A percentile compares a stretch with the other conserved stretches of the same genome.
Evolutionary conservation across 306 rosid species (phyloP).

Genomic region (Cicer pinnatifidum): DNA sequence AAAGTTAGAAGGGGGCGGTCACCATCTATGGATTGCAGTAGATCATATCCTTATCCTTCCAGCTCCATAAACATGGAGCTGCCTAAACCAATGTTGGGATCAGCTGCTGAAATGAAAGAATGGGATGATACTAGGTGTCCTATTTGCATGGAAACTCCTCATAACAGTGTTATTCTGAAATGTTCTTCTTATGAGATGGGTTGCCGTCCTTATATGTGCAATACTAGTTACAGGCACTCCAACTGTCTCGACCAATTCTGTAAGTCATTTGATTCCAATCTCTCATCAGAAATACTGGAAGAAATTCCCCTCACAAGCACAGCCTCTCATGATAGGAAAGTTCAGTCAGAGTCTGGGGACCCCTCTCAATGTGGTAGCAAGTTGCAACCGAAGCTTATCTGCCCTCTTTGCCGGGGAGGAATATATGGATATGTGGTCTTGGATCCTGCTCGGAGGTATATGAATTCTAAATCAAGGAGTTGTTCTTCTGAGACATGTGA

Average conservation of each 20-base stretch:
- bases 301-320: conserved; percentile 59
- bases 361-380: conserved; percentile 48
- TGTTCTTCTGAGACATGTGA: conserved; percentile 79
- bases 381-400: conserved; percentile 52
- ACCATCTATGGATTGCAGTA: conserved; percentile 50
- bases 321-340: conserved; percentile 48
- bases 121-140: conserved; percentile 83
- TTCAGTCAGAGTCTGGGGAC: conserved; percentile 48
- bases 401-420: conserved; percentile 90
- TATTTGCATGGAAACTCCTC: conserved; percentile 85
- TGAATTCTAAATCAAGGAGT: conserved; percentile 69
- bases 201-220: conserved; percentile 83
- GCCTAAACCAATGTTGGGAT: conserved; percentile 45
- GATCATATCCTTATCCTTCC: conserved; percentile 60
- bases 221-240: conserved; percentile 83
- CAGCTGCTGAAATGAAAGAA: conserved; percentile 56
- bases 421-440: conserved; percentile 69
- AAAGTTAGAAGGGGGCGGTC: conserved; percentile 67
- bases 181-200: conserved; percentile 78
- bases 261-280: conserved; percentile 61
- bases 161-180: conserved; percentile 72
- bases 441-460: conserved; percentile 64
- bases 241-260: conserved; percentile 87
- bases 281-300: conserved; percentile 56
- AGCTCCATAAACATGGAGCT: conserved; percentile 48